These are phyloP conservation scores for Solanum sparsipilum DNA, from an alignment of 257 asterid species.

Conservation along the genomic window DNA sequence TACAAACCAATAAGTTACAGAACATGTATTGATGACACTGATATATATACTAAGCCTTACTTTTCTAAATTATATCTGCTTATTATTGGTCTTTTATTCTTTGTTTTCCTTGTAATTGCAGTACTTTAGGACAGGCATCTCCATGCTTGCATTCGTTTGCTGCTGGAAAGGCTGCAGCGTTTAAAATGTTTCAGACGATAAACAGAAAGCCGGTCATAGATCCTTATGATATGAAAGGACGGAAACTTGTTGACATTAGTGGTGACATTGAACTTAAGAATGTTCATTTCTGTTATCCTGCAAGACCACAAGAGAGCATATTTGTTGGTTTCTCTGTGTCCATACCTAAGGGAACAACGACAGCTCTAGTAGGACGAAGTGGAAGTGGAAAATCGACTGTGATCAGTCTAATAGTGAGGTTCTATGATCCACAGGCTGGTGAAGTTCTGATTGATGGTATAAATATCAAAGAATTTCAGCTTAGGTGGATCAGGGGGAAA, in stretches of 20 bases:
- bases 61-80: neutral
- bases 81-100: neutral
- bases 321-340: conserved; percentile 52
- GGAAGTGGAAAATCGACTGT: conserved; percentile 54
- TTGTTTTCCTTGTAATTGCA: conserved; percentile 1
- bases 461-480: conserved; percentile 33
- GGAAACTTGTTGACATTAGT: conserved; percentile 32
- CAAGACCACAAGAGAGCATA: conserved; percentile 58
- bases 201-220: conserved; percentile 54
- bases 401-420: conserved; percentile 36
- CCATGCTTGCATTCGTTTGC: conserved; percentile 75
- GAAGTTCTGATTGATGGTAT: conserved; percentile 39
- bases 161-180: conserved; percentile 74
- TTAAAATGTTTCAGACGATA: conserved; percentile 70
- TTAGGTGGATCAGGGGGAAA: conserved; percentile 45
- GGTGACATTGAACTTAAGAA: conserved; percentile 60
- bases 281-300: conserved; percentile 58
- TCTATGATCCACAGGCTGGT: conserved; percentile 50
- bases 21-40: neutral
- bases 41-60: neutral
- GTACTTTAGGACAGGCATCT: conserved; percentile 70
- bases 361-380: conserved; percentile 52
- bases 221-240: conserved; percentile 49
- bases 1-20: neutral
- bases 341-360: conserved; percentile 54